phyloP scores from a whole-genome alignment of 2,329 filamentous ascomycete genomes.

The Aspergillus sp. region DNA sequence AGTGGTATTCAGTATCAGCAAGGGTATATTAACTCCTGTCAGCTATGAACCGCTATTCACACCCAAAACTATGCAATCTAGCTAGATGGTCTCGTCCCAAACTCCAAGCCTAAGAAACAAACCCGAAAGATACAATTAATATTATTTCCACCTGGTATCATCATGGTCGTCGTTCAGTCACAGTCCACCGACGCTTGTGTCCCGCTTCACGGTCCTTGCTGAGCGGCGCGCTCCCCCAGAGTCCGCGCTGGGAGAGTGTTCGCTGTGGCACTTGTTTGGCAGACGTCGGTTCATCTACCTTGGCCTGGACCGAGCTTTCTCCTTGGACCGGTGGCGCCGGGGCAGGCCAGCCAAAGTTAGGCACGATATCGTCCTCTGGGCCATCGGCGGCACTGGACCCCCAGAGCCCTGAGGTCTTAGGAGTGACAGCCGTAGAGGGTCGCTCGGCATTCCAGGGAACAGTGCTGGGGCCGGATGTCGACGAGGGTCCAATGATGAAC shows the following conservation, averaged over 20 bases:
- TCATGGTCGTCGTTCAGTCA: conserved; percentile 36
- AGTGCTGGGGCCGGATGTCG: conserved; percentile 17
- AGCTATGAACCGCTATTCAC: too few species aligned
- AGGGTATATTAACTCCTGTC: too few species aligned
- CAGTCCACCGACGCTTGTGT: conserved; percentile 41
- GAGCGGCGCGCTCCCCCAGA: conserved; percentile 39
- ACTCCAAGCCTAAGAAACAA: background rate
- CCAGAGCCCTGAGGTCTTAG: conserved; percentile 39
- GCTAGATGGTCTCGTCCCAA: background rate
- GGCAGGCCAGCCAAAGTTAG: conserved; percentile 37
- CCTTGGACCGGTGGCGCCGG: conserved; percentile 16
- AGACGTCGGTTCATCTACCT: conserved; percentile 8
- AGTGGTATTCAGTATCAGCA: too few species aligned
- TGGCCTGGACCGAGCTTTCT: background rate
- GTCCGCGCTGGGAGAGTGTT: conserved; percentile 36
- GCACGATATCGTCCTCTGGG: conserved; percentile 37
- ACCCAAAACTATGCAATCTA: too few species aligned
- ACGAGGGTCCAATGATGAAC: conserved; percentile 28
- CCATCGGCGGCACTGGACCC: conserved; percentile 30
- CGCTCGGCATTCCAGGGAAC: conserved; percentile 28
- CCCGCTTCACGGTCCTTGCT: conserved; percentile 31
- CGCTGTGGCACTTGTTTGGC: conserved; percentile 30
- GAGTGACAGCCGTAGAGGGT: conserved; percentile 19
- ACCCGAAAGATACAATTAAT: background rate
- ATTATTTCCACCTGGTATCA: background rate